phyloP scores from a whole-genome alignment of 257 asterid genomes.

The Cruciata laevipes region DNA sequence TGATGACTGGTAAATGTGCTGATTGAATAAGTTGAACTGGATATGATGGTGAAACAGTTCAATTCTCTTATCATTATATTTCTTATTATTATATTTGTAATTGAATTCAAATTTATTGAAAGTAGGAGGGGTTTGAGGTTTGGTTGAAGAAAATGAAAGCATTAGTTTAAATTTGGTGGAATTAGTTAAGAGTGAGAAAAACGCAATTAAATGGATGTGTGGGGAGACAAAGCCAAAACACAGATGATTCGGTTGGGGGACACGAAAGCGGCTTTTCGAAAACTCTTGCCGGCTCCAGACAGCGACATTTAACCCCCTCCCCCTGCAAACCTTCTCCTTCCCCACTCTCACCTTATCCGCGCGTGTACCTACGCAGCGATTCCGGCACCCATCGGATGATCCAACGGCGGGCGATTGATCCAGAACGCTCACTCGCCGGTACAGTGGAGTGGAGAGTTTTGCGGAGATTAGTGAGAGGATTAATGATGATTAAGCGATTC shows the following conservation, averaged over 20 bases:
- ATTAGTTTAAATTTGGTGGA: not conserved
- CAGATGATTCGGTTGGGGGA: slow-evolving; percentile 22
- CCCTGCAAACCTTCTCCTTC: not conserved
- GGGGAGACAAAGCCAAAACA: slow-evolving; percentile 21
- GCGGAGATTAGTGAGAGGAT: slow-evolving; percentile 4
- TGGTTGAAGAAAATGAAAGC: not conserved
- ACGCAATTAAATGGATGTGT: slow-evolving; percentile 17
- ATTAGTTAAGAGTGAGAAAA: slow-evolving; percentile 13
- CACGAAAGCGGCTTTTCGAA: slow-evolving; percentile 20
- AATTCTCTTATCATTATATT: too few species aligned
- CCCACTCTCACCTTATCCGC: not conserved
- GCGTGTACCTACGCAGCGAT: not conserved
- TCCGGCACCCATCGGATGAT: not conserved
- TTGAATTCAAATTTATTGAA: too few species aligned
- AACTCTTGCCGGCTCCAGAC: slow-evolving; percentile 20
- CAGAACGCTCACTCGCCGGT: not conserved
- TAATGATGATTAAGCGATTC: slow-evolving; percentile 25
- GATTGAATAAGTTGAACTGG: too few species aligned
- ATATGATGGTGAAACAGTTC: too few species aligned
- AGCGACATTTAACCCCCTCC: slow-evolving; percentile 24
- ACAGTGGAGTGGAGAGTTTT: not conserved
- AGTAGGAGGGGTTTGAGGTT: too few species aligned
- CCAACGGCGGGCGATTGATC: not conserved
- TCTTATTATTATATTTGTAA: too few species aligned
- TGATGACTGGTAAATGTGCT: too few species aligned